These are phyloP conservation scores for Cystofilobasidium capitatum DNA, from an alignment of 768 basidiomycete genomes.

Conservation along the genomic window DNA sequence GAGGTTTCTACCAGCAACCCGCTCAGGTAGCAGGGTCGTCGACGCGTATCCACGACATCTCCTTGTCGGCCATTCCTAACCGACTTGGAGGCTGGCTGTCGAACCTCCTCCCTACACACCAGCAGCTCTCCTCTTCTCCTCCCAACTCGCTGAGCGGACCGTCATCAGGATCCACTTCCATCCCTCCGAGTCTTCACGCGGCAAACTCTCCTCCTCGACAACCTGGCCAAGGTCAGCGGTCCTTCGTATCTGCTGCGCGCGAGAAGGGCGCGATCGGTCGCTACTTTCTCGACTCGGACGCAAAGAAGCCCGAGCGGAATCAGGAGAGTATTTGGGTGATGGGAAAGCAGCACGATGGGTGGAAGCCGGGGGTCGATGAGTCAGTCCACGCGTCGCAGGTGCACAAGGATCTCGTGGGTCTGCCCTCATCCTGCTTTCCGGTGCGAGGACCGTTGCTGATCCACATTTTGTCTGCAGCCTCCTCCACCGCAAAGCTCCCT, in stretches of 20 bases:
- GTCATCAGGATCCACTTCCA: neutral
- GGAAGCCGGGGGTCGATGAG: slow-evolving; percentile 32
- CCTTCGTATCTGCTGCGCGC: slow-evolving; percentile 17
- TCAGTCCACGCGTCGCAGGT: too few relatives aligned
- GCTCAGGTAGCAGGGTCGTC: slow-evolving; percentile 11
- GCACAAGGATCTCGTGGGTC: too few relatives aligned
- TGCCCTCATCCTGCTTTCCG: slow-evolving; percentile 25
- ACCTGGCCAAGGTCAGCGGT: slow-evolving; percentile 25
- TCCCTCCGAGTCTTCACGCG: slow-evolving; percentile 3
- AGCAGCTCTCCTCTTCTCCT: neutral
- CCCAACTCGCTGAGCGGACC: neutral
- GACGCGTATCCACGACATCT: slow-evolving; percentile 12
- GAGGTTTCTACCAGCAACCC: slow-evolving; percentile 7
- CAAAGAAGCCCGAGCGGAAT: slow-evolving; percentile 64
- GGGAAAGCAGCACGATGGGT: slow-evolving; percentile 54
- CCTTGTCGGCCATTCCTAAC: slow-evolving; percentile 18
- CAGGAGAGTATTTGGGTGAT: slow-evolving; percentile 79
- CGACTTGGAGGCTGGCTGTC: slow-evolving; percentile 25
- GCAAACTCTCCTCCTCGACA: slow-evolving; percentile 1
- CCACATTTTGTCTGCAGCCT: slow-evolving; percentile 27
- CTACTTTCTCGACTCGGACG: slow-evolving; percentile 83
- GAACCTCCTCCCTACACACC: slow-evolving; percentile 8
- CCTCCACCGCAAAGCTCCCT: slow-evolving; percentile 26
- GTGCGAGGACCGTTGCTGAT: too few relatives aligned
- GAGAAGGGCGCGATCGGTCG: slow-evolving; percentile 63